Evolutionary conservation across 352 stramenopile species (phyloP), one percentile per base, ranked within the genome.

Genomic region (Phytophthora hibernalis): DNA sequence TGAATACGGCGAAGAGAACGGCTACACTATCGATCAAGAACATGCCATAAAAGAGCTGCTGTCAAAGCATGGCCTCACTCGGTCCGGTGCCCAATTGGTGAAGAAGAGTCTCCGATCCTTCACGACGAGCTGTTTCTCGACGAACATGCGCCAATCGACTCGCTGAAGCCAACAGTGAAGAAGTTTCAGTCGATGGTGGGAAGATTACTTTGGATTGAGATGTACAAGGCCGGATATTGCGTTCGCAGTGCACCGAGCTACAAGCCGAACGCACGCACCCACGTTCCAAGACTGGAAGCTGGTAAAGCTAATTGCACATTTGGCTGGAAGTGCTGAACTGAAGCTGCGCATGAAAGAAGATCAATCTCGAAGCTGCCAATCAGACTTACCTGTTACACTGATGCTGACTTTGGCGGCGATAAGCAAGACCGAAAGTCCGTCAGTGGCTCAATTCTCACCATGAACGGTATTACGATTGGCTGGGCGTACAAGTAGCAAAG

Each of bases 161-260:
- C n/a, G 15, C 5, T 13, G 24, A 13, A 51, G 16, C 44, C 45
- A 15, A 49, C 21, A 16, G 22, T 40, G 16, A 28, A 42, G 5
- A 43, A 11, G 7, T 59, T 66, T 12, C 48, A 59, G 24, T 66
- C 38, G 8, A 12, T 66, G 5, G 58, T 66, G 5, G 40, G 30
- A 13, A 35, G 37, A 5, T 33, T 48, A 6, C 15, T 66, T 1
- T 57, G 38, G 57, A 45, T 65, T 22, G 48, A 11, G 57, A 3
- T 65, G 48, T 18, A 65, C 57, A 1, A 16, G 37, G 11, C 48
- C 57, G 1, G 57, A 65, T 28, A 58, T 65, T 15, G 22, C n/a
- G 0, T 65, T 58, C 6, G 37, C 40, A 1, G 45, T 58, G 1
- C 48, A 65, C n/a, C 16, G 21, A 5, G 48, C 24, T 2, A 65